Conservation (phyloP, 176 grass and related monocot genomes). For the Oryza nivara region DNA sequence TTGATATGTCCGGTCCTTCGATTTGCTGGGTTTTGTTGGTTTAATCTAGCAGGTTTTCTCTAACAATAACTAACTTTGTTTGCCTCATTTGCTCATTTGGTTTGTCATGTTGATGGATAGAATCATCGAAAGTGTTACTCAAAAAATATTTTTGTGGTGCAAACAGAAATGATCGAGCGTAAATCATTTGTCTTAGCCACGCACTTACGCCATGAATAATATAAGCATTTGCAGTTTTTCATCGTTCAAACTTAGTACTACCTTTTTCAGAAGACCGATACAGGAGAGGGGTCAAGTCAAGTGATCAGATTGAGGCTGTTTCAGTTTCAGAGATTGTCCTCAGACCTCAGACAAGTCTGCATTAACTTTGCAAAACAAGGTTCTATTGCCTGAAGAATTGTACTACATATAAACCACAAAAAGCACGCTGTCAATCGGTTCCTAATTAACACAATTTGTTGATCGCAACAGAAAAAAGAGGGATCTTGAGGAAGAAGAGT, state of each 20-base stretch:
- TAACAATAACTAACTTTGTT: background rate
- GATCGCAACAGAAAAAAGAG: background rate
- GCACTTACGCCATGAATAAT: background rate
- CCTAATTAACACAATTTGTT: background rate
- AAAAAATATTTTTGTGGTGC: background rate
- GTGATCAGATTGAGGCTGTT: background rate
- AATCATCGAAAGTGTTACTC: too few relatives aligned
- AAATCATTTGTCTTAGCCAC: background rate
- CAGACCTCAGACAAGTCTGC: background rate
- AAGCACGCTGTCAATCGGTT: too few relatives aligned
- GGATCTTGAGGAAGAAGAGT: background rate
- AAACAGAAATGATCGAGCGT: background rate
- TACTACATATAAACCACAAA: background rate
- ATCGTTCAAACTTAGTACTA: background rate
- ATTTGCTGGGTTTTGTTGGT: background rate
- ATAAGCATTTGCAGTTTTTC: background rate
- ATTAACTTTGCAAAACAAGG: background rate
- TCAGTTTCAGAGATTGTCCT: background rate
- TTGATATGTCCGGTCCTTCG: background rate
- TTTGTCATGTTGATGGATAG: background rate
- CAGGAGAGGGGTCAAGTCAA: background rate
- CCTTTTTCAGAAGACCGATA: slow-evolving; percentile 11
- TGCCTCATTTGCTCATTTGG: background rate
- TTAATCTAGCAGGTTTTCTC: background rate
- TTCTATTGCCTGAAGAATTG: background rate